Conservation (phyloP, 2,329 filamentous ascomycete genomes). For the Botrytis paeoniae region DNA sequence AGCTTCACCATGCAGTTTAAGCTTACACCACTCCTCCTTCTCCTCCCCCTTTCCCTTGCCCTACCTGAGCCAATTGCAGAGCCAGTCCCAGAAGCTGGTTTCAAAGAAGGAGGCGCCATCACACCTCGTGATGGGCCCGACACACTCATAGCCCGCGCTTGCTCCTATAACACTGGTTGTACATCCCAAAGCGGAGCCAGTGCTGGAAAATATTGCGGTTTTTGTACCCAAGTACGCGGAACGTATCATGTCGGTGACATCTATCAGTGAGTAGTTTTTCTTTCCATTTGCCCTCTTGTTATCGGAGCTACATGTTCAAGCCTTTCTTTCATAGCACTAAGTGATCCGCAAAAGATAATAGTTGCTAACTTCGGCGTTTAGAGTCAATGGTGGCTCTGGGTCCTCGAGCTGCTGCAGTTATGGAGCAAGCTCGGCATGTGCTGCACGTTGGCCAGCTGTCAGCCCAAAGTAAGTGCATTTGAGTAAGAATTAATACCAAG, state of each 20-base stretch:
- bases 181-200: conserved; percentile 9
- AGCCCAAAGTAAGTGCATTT: conserved; percentile 7
- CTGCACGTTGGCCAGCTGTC: conserved; percentile 14
- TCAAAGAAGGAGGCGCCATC: not conserved
- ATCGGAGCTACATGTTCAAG: not conserved
- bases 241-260: conserved; percentile 10
- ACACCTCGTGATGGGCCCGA: not conserved
- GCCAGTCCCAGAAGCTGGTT: not conserved
- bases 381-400: conserved; percentile 17
- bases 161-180: conserved; percentile 11
- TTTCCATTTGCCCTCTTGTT: not conserved
- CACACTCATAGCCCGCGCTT: conserved; percentile 14
- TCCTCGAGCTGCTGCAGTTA: conserved; percentile 17
- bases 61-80: not conserved
- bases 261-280: conserved; percentile 13
- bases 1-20: conserved; percentile 8
- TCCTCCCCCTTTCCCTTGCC: conserved; percentile 6
- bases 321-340: not conserved
- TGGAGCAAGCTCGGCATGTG: conserved; percentile 6
- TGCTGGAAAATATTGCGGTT: conserved; percentile 20
- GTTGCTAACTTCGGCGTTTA: not conserved
- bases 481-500: not conserved
- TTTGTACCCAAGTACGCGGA: conserved; percentile 20
- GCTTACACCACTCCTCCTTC: not conserved
- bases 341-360: not conserved